These are phyloP conservation scores for Fabrea salina DNA, from an alignment of 169 alveolate genomes.

Conservation along the genomic window DNA sequence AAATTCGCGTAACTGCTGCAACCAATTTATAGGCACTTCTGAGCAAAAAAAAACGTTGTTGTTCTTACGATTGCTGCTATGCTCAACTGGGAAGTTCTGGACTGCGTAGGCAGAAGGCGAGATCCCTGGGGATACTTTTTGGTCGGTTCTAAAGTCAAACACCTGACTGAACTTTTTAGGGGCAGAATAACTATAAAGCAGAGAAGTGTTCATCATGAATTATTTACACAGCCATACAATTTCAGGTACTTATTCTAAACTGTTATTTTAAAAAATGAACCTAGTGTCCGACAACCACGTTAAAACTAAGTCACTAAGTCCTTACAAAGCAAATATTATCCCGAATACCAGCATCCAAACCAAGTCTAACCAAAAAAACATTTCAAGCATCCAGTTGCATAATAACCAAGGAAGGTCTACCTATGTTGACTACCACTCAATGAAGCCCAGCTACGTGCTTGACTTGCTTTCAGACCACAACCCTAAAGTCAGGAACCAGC, in stretches of 20 bases:
- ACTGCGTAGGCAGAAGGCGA: constrained; percentile 20
- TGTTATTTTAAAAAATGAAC: no score
- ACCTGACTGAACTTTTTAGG: constrained; percentile 10
- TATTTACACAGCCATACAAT: no score
- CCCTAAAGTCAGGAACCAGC: not conserved
- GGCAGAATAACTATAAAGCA: constrained; percentile 19
- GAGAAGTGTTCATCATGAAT: no score
- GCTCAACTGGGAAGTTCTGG: constrained; percentile 8
- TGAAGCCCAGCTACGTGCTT: constrained; percentile 10
- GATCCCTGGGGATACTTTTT: constrained; percentile 20
- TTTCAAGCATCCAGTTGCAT: no score
- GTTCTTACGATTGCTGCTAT: not conserved
- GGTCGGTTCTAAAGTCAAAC: constrained; percentile 3
- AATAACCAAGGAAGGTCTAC: no score
- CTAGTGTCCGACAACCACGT: no score
- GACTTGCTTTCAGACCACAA: constrained; percentile 5
- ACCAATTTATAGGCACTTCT: not conserved
- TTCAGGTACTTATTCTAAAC: no score
- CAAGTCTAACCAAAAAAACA: no score
- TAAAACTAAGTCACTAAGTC: no score
- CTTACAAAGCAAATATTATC: no score
- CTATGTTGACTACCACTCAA: not conserved
- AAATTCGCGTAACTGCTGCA: not conserved
- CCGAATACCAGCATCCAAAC: no score
- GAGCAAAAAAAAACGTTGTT: constrained; percentile 9